phyloP scores from a whole-genome alignment of 148 eudicot species.

The Fagopyrum esculentum region DNA sequence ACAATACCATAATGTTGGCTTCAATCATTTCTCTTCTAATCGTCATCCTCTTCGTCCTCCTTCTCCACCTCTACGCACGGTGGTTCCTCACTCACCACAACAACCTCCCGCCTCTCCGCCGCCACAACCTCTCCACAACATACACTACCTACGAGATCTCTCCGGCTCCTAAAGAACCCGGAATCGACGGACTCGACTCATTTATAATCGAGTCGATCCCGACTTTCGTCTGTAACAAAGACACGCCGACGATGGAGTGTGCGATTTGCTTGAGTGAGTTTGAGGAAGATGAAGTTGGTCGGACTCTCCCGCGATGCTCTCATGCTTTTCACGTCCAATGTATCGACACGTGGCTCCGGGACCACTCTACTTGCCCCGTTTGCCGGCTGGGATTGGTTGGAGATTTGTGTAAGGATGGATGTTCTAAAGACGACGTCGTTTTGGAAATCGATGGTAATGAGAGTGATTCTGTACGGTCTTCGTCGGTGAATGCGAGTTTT shows the following conservation, averaged over 20 bases:
- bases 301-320: conserved; percentile 37
- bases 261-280: conserved; percentile 48
- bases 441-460: not conserved
- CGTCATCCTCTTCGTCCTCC: conserved; percentile 51
- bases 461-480: not conserved
- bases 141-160: conserved; percentile 17
- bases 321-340: conserved; percentile 66
- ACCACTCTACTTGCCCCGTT: conserved; percentile 54
- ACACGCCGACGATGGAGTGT: conserved; percentile 25
- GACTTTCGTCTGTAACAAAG: not conserved
- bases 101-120: conserved; percentile 15
- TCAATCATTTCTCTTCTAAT: conserved; percentile 46
- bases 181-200: conserved; percentile 28
- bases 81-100: conserved; percentile 38
- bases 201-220: conserved; percentile 37
- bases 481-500: not conserved
- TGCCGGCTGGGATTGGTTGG: conserved; percentile 38
- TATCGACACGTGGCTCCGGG: conserved; percentile 63
- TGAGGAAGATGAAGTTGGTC: conserved; percentile 39
- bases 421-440: conserved; percentile 1
- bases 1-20: conserved; percentile 49
- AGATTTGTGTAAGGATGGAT: not conserved
- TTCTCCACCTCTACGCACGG: conserved; percentile 54
- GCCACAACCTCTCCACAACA: conserved; percentile 9
- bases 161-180: conserved; percentile 19